These are phyloP conservation scores for Noccaea bulbosa DNA, from an alignment of 345 rosid genomes.

Conservation along the genomic window DNA sequence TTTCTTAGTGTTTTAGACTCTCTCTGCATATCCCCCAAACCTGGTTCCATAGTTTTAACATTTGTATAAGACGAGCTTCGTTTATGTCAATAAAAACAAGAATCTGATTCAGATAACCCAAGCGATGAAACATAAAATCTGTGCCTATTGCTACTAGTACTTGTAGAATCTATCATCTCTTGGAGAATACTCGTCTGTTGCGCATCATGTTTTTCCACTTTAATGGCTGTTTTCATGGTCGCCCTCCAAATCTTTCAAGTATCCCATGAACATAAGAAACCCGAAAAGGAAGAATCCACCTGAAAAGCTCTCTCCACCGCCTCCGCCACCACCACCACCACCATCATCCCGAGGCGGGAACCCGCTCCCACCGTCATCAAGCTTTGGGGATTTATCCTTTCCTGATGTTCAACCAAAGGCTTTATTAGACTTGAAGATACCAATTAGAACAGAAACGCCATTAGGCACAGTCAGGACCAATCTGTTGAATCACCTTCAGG, in stretches of 20 bases:
- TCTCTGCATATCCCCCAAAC: slow-evolving; percentile 14
- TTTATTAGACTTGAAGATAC: background rate
- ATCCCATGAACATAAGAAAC: slow-evolving; percentile 78
- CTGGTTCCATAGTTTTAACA: slow-evolving; percentile 2
- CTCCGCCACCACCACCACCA: slow-evolving; percentile 83
- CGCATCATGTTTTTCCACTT: slow-evolving; percentile 8
- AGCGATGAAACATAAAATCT: slow-evolving; percentile 4
- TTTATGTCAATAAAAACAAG: slow-evolving; percentile 13
- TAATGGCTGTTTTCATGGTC: slow-evolving; percentile 51
- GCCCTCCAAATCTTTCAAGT: slow-evolving; percentile 76
- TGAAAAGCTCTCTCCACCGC: slow-evolving; percentile 79
- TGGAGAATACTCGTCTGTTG: slow-evolving; percentile 10
- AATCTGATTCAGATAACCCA: slow-evolving; percentile 22
- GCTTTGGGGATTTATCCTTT: slow-evolving; percentile 60
- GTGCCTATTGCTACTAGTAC: slow-evolving; percentile 16
- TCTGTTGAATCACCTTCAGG: background rate
- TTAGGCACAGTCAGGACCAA: background rate
- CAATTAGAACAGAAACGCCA: background rate
- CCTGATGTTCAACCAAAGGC: slow-evolving; percentile 42
- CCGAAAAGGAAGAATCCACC: slow-evolving; percentile 93
- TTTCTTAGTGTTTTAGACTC: too few species aligned
- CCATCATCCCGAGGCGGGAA: slow-evolving; percentile 74
- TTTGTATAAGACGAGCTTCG: slow-evolving; percentile 10
- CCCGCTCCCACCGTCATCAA: slow-evolving; percentile 83
- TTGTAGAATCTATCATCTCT: background rate